Conservation (phyloP, 768 basidiomycete genomes). For the Dacryopinax spathularia region DNA sequence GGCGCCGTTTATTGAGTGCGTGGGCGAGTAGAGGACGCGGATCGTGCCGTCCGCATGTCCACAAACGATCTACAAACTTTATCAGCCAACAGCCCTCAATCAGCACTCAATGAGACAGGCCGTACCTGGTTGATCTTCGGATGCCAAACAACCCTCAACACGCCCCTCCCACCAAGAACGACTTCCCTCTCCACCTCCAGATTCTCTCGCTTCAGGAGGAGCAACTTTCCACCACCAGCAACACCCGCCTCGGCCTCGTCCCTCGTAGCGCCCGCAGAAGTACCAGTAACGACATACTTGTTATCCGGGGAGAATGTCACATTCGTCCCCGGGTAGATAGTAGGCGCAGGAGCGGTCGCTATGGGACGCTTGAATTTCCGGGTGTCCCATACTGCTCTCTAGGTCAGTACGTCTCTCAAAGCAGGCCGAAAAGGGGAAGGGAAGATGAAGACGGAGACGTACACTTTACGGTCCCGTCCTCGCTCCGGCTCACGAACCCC, state of each 20-base stretch:
- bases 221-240: slow-evolving; percentile 52
- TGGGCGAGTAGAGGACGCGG: slow-evolving; percentile 83
- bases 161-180: slow-evolving; percentile 27
- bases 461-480: slow-evolving; percentile 93
- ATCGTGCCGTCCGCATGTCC: slow-evolving; percentile 80
- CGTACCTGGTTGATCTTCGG: slow-evolving; percentile 91
- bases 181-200: slow-evolving; percentile 53
- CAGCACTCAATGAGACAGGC: slow-evolving; percentile 4
- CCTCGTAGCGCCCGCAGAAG: slow-evolving; percentile 34
- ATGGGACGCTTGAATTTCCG: slow-evolving; percentile 83
- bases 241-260: slow-evolving; percentile 30
- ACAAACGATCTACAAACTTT: slow-evolving; percentile 54
- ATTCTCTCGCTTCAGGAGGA: slow-evolving; percentile 57
- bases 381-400: slow-evolving; percentile 77
- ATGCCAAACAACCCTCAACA: slow-evolving; percentile 90
- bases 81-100: neutral
- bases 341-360: slow-evolving; percentile 48
- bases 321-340: slow-evolving; percentile 84
- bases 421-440: too few relatives aligned
- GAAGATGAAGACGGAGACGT: slow-evolving; percentile 25
- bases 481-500: slow-evolving; percentile 76
- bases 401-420: neutral
- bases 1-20: slow-evolving; percentile 79
- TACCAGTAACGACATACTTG: slow-evolving; percentile 71
- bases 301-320: slow-evolving; percentile 93